Conservation (phyloP, 345 rosid species). For the Capsella bursapastoris region DNA sequence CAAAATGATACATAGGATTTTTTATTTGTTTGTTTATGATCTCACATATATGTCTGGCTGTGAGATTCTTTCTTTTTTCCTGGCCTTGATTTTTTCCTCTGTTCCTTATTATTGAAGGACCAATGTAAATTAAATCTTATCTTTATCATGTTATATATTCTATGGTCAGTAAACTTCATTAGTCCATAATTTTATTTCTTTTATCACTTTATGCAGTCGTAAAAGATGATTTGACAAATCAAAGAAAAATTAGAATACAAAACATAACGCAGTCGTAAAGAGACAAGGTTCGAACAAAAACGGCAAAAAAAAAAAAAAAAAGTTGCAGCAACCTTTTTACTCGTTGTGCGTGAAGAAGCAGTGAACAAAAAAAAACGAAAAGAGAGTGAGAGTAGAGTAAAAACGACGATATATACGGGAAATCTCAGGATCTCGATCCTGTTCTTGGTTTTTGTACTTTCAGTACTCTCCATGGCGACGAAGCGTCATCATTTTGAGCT, state of each 20-base stretch:
- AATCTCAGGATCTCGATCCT: constrained; percentile 12
- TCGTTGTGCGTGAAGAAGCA: constrained; percentile 22
- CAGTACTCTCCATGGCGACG: constrained; percentile 45
- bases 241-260: neutral
- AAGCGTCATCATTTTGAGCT: constrained; percentile 53
- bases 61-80: constrained; percentile 33
- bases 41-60: constrained; percentile 46
- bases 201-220: neutral
- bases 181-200: constrained; percentile 11
- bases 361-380: constrained; percentile 9
- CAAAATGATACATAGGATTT: constrained; percentile 12
- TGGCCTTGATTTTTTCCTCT: constrained; percentile 30
- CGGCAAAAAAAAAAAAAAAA: constrained; percentile 17
- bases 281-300: constrained; percentile 25
- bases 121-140: constrained; percentile 36
- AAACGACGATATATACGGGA: constrained; percentile 6
- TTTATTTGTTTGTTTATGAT: constrained; percentile 22
- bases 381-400: constrained; percentile 18
- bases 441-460: constrained; percentile 7
- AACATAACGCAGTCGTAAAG: neutral
- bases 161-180: constrained; percentile 28
- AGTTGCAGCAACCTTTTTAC: neutral
- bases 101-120: constrained; percentile 24
- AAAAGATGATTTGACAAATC: no score
- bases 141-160: constrained; percentile 36